phyloP scores from a whole-genome alignment of 1,284 basidiomycete species.

The Fistulinella staudtii region DNA sequence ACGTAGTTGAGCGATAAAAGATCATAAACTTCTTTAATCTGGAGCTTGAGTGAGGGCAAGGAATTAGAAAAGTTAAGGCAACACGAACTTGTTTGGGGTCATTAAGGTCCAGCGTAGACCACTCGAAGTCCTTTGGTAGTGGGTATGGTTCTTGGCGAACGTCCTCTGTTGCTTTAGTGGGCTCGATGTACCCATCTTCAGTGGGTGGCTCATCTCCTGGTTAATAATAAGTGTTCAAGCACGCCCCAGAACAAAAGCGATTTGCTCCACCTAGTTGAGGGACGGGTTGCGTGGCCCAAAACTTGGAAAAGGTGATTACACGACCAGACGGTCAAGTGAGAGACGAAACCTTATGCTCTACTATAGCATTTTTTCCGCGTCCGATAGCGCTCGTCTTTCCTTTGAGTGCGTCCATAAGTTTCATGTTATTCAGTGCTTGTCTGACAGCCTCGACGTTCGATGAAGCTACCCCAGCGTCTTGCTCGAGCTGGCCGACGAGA shows the following conservation, averaged over 20 bases:
- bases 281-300: conserved; percentile 96
- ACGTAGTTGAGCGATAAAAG: conserved; percentile 93
- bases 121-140: conserved; percentile 91
- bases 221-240: conserved; percentile 2
- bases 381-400: conserved; percentile 69
- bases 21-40: conserved; percentile 92
- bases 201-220: conserved; percentile 62
- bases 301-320: conserved; percentile 47
- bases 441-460: conserved; percentile 58
- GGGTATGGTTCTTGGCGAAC: conserved; percentile 86
- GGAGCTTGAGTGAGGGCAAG: conserved; percentile 3
- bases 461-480: conserved; percentile 44
- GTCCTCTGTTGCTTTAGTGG: conserved; percentile 71
- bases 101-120: conserved; percentile 82
- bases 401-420: conserved; percentile 68
- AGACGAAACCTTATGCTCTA: conserved; percentile 76
- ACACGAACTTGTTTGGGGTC: conserved; percentile 64
- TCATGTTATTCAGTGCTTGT: conserved; percentile 62
- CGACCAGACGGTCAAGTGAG: conserved; percentile 5
- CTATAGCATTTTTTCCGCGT: conserved; percentile 71
- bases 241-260: conserved; percentile 2
- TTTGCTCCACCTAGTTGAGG: conserved; percentile 65
- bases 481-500: conserved; percentile 53
- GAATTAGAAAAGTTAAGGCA: not conserved
- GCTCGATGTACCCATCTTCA: conserved; percentile 89